These are phyloP conservation scores for Schizopora paradoxa DNA, from an alignment of 1,284 basidiomycete genomes.

Conservation along the genomic window DNA sequence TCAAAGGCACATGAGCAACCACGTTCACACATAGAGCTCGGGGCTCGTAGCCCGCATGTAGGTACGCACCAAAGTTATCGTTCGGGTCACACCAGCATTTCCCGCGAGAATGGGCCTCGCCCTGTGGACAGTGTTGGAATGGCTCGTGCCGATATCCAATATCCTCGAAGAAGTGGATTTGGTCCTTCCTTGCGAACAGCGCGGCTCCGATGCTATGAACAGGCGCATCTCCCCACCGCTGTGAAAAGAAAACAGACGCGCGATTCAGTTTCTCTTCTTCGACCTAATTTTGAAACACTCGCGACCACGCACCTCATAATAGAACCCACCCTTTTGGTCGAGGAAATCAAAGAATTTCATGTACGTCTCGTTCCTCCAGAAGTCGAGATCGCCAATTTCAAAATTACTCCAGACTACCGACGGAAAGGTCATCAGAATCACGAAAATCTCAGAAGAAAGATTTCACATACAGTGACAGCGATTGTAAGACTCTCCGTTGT, in stretches of 20 bases:
- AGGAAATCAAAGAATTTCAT: conserved; percentile 81
- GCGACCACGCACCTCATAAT: conserved; percentile 91
- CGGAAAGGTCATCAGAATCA: background rate
- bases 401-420: conserved; percentile 82
- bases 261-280: conserved; percentile 8
- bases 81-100: conserved; percentile 62
- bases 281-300: conserved; percentile 6
- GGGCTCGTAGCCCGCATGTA: background rate
- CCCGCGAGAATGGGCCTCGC: conserved; percentile 48
- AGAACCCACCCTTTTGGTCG: conserved; percentile 86
- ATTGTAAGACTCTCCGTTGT: conserved; percentile 77
- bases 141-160: conserved; percentile 69
- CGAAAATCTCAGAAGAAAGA: conserved; percentile 16
- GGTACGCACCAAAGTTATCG: conserved; percentile 57
- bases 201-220: conserved; percentile 86
- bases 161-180: conserved; percentile 76
- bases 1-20: background rate
- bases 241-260: conserved; percentile 8
- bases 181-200: conserved; percentile 73
- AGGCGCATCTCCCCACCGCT: conserved; percentile 90
- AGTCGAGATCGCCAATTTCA: conserved; percentile 80
- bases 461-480: conserved; percentile 73
- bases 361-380: conserved; percentile 83
- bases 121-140: conserved; percentile 76
- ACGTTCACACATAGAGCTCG: conserved; percentile 1